Percentiles rank a stretch among this genome's conserved stretches.
These are phyloP conservation scores for Globomyces pollinis-pini DNA, from an alignment of 192 early-diverging fungal genomes.

Conservation along the genomic window DNA sequence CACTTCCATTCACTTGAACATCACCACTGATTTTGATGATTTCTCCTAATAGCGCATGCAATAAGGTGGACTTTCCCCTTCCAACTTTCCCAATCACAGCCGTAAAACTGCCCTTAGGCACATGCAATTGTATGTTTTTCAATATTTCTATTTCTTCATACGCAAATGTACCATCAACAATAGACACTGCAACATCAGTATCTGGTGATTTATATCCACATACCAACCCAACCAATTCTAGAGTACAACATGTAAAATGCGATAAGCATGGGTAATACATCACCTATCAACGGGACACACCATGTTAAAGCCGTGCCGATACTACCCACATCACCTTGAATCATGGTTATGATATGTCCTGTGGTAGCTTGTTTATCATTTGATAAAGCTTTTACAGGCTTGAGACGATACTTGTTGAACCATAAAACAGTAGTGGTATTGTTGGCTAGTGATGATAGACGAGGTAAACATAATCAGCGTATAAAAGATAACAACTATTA, in stretches of 20 bases:
- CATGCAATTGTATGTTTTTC: constrained; percentile 15
- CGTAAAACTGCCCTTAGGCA: constrained; percentile 34
- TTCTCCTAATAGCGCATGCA: constrained; percentile 27
- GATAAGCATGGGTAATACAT: constrained; percentile 21
- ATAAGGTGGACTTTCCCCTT: constrained; percentile 32
- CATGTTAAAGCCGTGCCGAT: background rate
- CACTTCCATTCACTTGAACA: constrained; percentile 55
- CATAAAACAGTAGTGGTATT: background rate
- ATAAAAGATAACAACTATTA: too few species aligned
- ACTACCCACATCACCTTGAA: background rate
- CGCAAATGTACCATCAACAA: too few species aligned
- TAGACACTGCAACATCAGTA: too few species aligned
- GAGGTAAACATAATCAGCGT: too few species aligned
- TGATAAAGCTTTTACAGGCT: background rate
- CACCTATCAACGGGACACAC: background rate
- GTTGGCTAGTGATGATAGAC: too few species aligned
- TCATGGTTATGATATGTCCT: background rate
- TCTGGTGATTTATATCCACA: too few species aligned
- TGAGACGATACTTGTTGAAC: background rate
- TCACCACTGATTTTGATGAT: constrained; percentile 63
- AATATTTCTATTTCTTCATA: constrained; percentile 7
- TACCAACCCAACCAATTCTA: constrained; percentile 1
- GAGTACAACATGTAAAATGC: constrained; percentile 23
- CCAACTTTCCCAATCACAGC: constrained; percentile 49
- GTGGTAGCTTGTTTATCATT: background rate